Evolutionary conservation across 2,329 filamentous ascomycete genomes (phyloP).

Genomic region (Colletotrichum phormii): DNA sequence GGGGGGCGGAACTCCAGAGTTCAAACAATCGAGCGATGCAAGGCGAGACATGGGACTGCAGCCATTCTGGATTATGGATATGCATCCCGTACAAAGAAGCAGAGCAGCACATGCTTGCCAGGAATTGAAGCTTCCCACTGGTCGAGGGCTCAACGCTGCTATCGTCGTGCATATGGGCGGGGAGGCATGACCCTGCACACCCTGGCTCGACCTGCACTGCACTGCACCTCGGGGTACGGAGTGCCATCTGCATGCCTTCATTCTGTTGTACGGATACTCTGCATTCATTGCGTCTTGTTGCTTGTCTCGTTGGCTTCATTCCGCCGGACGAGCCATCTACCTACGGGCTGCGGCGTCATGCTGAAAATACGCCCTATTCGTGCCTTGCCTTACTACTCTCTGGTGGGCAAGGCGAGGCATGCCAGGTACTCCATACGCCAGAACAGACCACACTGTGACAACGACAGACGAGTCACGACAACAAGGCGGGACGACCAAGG

Average conservation of each 20-base stretch:
- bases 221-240: background rate
- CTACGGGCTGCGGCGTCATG: background rate
- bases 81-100: background rate
- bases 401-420: background rate
- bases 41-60: background rate
- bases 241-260: background rate
- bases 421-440: background rate
- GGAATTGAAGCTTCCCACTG: conserved; percentile 10
- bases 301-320: background rate
- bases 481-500: background rate
- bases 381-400: background rate
- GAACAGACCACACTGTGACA: background rate
- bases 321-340: background rate
- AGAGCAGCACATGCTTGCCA: conserved; percentile 1
- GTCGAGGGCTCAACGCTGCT: background rate
- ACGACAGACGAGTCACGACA: background rate
- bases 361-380: too few relatives aligned
- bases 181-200: background rate
- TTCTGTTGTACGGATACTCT: background rate
- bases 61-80: background rate
- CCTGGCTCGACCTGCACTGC: background rate
- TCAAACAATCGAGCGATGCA: background rate
- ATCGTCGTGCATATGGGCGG: background rate
- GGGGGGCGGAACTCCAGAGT: background rate
- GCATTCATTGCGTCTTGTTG: background rate